Evolutionary conservation across 306 rosid genomes (phyloP), one percentile per base, ranked within the genome.

Genomic region (Boehmeria nivea): DNA sequence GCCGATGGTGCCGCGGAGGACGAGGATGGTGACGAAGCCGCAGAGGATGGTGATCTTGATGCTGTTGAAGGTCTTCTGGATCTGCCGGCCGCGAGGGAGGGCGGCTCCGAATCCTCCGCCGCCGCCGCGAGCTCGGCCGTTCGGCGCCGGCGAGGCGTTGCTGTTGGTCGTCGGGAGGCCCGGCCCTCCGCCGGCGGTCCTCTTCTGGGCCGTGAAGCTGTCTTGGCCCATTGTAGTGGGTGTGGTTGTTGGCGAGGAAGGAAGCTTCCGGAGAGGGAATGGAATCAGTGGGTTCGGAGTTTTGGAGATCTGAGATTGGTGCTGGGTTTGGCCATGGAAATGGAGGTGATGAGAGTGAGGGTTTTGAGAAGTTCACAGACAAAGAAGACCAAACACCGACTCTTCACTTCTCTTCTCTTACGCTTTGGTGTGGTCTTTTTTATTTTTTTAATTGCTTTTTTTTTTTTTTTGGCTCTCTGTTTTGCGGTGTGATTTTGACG

Each of bases 1-100:
- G 6, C 99, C 99, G 51, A 87, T 80, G 42, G 99, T 91, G 64
- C 99, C 99, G 6, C 99, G 95, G 11, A 91, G 93, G 48, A 91
- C 99, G 38, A 91, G 88, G 73, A 91, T 91, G 58, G 99, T 87
- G 38, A 91, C 89, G 68, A 91, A 91, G 47, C 99, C 99, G 51
- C 99, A 91, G 33, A 91, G 83, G 51, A 91, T 67, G 0, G 99
- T 87, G 71, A 91, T 88, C 75, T 87, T 91, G 64, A 91, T 64
- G 64, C 84, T 91, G 87, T 91, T 87, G 81, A 82, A 83, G 36
- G 96, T 91, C 56, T 87, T 91, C 43, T 77, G 81, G 77, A 84
- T 78, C 95, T 90, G 94, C 6, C 95, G 87, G 42, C 93, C 93
- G n/a, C 99, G 96, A 0, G 89, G 80, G 2, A 70, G 55, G 43